These are phyloP conservation scores for Neonectria neomacrospora DNA, from an alignment of 2,329 filamentous ascomycete species.

Conservation along the genomic window DNA sequence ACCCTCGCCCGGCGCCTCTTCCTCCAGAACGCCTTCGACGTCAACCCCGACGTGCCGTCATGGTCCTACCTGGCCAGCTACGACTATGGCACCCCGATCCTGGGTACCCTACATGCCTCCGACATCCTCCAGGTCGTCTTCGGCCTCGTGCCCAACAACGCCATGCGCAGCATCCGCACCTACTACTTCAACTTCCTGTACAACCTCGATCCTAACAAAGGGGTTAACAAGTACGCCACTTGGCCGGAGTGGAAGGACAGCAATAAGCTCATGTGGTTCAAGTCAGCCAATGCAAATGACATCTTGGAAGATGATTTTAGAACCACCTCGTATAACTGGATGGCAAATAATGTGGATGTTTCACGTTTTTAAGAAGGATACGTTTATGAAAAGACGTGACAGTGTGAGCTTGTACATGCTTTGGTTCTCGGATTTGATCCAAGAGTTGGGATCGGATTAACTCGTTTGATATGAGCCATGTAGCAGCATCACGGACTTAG, in stretches of 20 bases:
- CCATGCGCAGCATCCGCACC: conserved; percentile 67
- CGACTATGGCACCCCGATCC: conserved; percentile 73
- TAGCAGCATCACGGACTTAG: neutral
- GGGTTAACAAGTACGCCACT: conserved; percentile 49
- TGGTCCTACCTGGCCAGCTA: conserved; percentile 85
- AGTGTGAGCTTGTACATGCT: neutral
- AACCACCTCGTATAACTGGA: conserved; percentile 43
- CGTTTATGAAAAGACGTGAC: neutral
- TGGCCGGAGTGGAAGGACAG: conserved; percentile 58
- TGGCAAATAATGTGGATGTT: conserved; percentile 39
- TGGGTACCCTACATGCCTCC: conserved; percentile 80
- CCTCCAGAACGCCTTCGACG: conserved; percentile 58
- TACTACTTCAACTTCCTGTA: conserved; percentile 82
- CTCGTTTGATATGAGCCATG: neutral
- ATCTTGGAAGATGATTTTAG: conserved; percentile 54
- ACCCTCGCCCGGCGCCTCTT: conserved; percentile 76
- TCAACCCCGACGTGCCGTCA: conserved; percentile 67
- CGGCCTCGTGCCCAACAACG: conserved; percentile 71
- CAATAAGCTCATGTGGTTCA: conserved; percentile 63
- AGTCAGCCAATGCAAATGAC: conserved; percentile 46
- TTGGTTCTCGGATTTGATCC: neutral
- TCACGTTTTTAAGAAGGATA: conserved; percentile 38
- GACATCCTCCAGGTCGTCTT: conserved; percentile 78
- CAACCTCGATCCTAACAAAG: conserved; percentile 75
- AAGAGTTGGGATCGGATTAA: neutral